phyloP scores from a whole-genome alignment of 495 filamentous ascomycete genomes.

The Staphylotrichum longicolle region DNA sequence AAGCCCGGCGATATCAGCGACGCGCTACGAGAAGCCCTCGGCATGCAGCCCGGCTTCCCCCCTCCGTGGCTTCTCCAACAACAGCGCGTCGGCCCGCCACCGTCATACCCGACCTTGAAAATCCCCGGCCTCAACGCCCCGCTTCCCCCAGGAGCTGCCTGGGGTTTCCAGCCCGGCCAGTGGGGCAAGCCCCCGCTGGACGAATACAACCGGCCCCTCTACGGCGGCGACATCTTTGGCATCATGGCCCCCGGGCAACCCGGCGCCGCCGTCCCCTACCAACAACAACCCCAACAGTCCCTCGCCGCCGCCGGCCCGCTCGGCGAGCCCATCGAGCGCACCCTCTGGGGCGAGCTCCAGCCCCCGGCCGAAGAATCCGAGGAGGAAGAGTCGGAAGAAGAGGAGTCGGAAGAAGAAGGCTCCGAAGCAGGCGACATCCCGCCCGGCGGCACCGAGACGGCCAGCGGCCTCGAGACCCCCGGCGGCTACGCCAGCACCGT shows the following conservation, averaged over 20 bases:
- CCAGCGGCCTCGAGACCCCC: constrained; percentile 76
- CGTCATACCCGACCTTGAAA: constrained; percentile 87
- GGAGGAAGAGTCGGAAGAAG: constrained; percentile 68
- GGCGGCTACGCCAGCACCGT: constrained; percentile 75
- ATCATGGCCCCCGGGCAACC: constrained; percentile 58
- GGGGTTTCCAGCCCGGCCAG: constrained; percentile 94
- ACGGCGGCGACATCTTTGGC: constrained; percentile 92
- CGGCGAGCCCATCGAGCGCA: constrained; percentile 82
- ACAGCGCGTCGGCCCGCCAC: constrained; percentile 88
- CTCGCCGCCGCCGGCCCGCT: constrained; percentile 47
- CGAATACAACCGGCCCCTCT: constrained; percentile 84
- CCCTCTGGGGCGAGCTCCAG: constrained; percentile 92
- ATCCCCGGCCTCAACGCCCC: constrained; percentile 96
- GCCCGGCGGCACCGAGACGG: constrained; percentile 66
- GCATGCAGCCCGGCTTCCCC: constrained; percentile 89
- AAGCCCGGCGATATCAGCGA: constrained; percentile 88
- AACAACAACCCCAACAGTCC: constrained; percentile 19
- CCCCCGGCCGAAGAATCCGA: constrained; percentile 77
- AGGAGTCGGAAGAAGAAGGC: constrained; percentile 71
- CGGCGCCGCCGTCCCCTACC: constrained; percentile 39
- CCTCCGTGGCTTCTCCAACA: constrained; percentile 97
- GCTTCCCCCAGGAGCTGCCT: constrained; percentile 84
- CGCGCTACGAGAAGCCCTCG: constrained; percentile 86
- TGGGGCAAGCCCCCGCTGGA: constrained; percentile 95
- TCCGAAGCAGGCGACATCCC: constrained; percentile 52